Evolutionary conservation across 352 stramenopile genomes (phyloP).

Genomic region (Phytophthora macrochlamydospora): DNA sequence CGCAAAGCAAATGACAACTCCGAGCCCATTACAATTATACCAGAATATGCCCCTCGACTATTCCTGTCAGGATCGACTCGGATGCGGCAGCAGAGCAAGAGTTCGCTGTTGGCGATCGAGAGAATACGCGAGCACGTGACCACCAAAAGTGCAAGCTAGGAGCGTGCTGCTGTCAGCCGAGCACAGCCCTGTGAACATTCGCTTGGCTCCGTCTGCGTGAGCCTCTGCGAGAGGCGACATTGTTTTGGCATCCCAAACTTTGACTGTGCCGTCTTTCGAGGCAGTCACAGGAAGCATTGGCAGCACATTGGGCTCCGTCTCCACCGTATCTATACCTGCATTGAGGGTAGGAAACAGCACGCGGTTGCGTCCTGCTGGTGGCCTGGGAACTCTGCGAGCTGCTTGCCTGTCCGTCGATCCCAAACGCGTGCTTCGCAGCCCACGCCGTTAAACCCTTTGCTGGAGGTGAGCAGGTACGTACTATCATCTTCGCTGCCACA

Average conservation of each 20-base stretch:
- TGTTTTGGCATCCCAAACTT: slow-evolving; percentile 61
- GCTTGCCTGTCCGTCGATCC: slow-evolving; percentile 72
- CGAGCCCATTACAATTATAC: slow-evolving; percentile 2
- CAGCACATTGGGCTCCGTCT: slow-evolving; percentile 4
- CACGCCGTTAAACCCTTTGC: slow-evolving; percentile 87
- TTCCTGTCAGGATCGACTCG: slow-evolving; percentile 16
- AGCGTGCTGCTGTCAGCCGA: slow-evolving; percentile 35
- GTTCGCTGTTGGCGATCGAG: slow-evolving; percentile 35
- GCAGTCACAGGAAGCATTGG: slow-evolving; percentile 55
- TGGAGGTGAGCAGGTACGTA: slow-evolving; percentile 78
- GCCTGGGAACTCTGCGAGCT: slow-evolving; percentile 60
- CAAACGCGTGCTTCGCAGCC: slow-evolving; percentile 79
- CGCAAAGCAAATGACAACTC: no score
- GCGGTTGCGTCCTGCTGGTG: slow-evolving; percentile 80
- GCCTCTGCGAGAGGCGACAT: slow-evolving; percentile 45
- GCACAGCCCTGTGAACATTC: slow-evolving; percentile 75
- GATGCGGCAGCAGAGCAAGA: slow-evolving; percentile 16
- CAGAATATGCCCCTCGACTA: slow-evolving; percentile 6
- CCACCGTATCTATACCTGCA: slow-evolving; percentile 14
- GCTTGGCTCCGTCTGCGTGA: slow-evolving; percentile 40
- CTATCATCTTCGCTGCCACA: slow-evolving; percentile 31
- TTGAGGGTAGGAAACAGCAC: slow-evolving; percentile 64
- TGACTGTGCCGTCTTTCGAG: slow-evolving; percentile 83
- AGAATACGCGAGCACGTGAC: slow-evolving; percentile 48
- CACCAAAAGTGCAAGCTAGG: slow-evolving; percentile 65